These are phyloP conservation scores for Suillus lakei DNA, from an alignment of 768 basidiomycete species.

Conservation along the genomic window DNA sequence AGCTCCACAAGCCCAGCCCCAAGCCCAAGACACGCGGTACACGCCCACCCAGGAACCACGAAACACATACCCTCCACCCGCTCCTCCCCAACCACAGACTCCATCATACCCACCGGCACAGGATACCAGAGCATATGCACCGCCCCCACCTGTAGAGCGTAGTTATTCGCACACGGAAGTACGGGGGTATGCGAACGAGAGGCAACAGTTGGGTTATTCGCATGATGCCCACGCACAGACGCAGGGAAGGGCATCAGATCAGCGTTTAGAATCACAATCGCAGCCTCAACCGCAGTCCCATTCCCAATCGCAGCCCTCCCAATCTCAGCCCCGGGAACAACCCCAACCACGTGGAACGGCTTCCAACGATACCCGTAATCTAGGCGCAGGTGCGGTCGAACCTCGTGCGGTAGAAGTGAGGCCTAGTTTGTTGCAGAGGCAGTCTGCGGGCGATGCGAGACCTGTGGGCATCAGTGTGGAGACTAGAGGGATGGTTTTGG, in stretches of 20 bases:
- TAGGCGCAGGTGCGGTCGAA: constrained; percentile 13
- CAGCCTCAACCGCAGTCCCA: too few relatives aligned
- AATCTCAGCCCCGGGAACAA: constrained; percentile 9
- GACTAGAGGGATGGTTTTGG: not conserved
- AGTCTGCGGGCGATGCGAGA: not conserved
- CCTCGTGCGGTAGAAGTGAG: not conserved
- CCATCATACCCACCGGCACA: constrained; percentile 6
- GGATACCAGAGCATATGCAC: not conserved
- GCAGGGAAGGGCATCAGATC: constrained; percentile 5
- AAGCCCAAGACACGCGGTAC: constrained; percentile 21
- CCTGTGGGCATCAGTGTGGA: not conserved
- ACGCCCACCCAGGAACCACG: not conserved
- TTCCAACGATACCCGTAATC: constrained; percentile 28
- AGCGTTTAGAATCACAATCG: constrained; percentile 14
- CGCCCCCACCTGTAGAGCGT: not conserved
- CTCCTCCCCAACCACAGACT: not conserved
- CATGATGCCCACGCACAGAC: constrained; percentile 24
- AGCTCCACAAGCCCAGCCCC: constrained; percentile 24
- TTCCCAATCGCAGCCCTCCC: constrained; percentile 18
- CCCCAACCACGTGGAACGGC: constrained; percentile 21
- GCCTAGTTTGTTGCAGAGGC: not conserved
- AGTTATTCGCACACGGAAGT: not conserved
- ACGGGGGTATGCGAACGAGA: not conserved
- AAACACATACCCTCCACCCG: not conserved
- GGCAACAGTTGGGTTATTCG: constrained; percentile 3